phyloP scores from a whole-genome alignment of 257 asterid genomes.

The Capsicum baccatum region DNA sequence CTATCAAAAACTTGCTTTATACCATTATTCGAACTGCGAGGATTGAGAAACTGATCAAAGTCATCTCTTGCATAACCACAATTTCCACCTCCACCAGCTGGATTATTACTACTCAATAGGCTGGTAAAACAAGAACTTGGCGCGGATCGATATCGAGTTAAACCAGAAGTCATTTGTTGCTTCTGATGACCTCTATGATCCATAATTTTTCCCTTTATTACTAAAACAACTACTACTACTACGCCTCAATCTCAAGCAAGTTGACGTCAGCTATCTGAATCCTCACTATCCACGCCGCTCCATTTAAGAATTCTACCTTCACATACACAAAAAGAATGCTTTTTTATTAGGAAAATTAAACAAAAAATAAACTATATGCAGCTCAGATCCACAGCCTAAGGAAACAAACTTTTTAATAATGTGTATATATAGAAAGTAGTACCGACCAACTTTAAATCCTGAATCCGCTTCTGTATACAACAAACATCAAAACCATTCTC shows the following conservation, averaged over 20 bases:
- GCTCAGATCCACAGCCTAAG: constrained; percentile 28
- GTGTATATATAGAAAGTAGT: not conserved
- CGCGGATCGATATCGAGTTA: constrained; percentile 79
- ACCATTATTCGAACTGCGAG: constrained; percentile 56
- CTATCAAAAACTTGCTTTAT: constrained; percentile 48
- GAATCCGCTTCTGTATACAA: not conserved
- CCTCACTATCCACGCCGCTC: not conserved
- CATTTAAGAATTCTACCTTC: not conserved
- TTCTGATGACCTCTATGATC: constrained; percentile 32
- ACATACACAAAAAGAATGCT: not conserved
- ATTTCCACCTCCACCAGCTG: constrained; percentile 26
- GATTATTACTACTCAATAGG: constrained; percentile 40
- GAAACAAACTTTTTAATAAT: not conserved
- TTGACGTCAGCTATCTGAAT: not conserved
- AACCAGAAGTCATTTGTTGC: constrained; percentile 58
- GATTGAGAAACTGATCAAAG: constrained; percentile 63
- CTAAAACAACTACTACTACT: not conserved
- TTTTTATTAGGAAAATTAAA: not conserved
- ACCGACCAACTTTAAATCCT: not conserved
- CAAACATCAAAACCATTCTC: constrained; percentile 13
- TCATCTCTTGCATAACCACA: constrained; percentile 64
- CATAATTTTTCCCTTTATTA: not conserved
- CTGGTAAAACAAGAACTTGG: constrained; percentile 76
- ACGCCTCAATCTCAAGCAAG: not conserved
- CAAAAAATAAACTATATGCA: constrained; percentile 1